Base-by-base conservation (phyloP, 768 basidiomycete genomes). In the Rhodotorula sphaerocarpa region DNA sequence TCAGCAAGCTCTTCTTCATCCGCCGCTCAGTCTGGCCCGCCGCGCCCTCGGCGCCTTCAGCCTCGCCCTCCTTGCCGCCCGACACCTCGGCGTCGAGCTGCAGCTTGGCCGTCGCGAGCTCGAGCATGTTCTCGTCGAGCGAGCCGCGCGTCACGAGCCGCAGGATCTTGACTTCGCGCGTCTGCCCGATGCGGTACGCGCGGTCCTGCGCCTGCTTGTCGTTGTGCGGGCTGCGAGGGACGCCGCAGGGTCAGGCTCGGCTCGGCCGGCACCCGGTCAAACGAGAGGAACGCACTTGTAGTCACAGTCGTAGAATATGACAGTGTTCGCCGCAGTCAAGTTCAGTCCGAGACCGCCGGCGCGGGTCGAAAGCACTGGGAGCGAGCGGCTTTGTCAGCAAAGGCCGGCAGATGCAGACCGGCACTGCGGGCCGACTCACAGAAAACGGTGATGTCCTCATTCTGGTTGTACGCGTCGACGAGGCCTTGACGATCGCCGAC, bases 271-370 rank as follows among this genome's bases (percentile, higher is more conserved):
- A n/a, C n/a, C n/a, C n/a, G n/a, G n/a, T 20, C 11, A 34, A 39
- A 23, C 41, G 41, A 1, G 42, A 46, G 31, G 16, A 25, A 57
- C 61, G 27, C 21, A 67, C 74, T 97, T 97, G 77, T 96, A 99
- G 74, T 97, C 93, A 73, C 93, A 91, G 74, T 99, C 93, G 73
- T 91, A 95, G 61, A 74, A 87, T 71, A 97, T 87, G 45, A 99
- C 93, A 43, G 91, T 90, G 48, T 88, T 91, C 2, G 93, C 92
- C 3, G 91, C 90, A 3, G 89, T 93, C 68, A 99, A 76, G 74
- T 99, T 99, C 74, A 99, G 92, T 9, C 93, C 92, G 59, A 99
- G 78, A 33, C 95, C 95, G 67, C 95, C 95, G 12, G 95, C 95
- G 47, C 90, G 82, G 0, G 93, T 95, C 73, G 90, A 92, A 36